Base-by-base conservation (phyloP, 2,329 filamentous ascomycete species). In the Rutstroemia sydowiana region DNA sequence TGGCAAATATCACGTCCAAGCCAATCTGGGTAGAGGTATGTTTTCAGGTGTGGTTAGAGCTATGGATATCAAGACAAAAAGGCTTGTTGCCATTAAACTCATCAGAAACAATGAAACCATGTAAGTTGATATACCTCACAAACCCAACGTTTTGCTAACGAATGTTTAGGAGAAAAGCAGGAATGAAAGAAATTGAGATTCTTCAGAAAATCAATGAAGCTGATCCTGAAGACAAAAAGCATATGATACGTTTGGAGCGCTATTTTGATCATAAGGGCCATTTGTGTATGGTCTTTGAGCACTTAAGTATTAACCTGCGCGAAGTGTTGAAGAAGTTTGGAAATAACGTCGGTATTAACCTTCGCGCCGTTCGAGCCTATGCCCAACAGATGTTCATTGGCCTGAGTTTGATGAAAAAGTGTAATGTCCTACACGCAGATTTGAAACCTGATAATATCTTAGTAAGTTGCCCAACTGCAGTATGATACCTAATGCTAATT, bases 371-470 rank as follows among this genome's bases (percentile, higher is more conserved):
- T 44, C 82, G 89, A 60, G 82, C 85, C 14, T 98, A 96, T 66
- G 88, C 92, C 4, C 86, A 91, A 63, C 93, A 98, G 70, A 95
- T 95, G 68, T 96, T 98, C 68, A 76, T 95, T 26, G 89, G 89
- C 2, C 73, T 98, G 48, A 85, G 84, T 61, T 84, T 96, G 63
- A 81, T 98, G 73, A 86, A 89, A 61, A 92, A 89, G 66, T 95
- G 88, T 73, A 90, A 90, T 68, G 88, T 98, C 66, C 80, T 98
- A 48, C 93, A 98, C 67, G 91, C 92, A 13, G 93, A 98, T 75
- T 70, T 98, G 62, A 98, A 98, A 70, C 93, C 93, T 8, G 93
- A 98, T 78, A 98, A 98, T 63, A 92, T 98, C 52, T 73, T 98
- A 63, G 64, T 65, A 58, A 57, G 61, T 28, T 44, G 18, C 36